Percentiles rank a stretch among this genome's conserved stretches.
These are phyloP conservation scores for Pulveroboletus sp. DNA, from an alignment of 768 basidiomycete species.

Conservation along the genomic window DNA sequence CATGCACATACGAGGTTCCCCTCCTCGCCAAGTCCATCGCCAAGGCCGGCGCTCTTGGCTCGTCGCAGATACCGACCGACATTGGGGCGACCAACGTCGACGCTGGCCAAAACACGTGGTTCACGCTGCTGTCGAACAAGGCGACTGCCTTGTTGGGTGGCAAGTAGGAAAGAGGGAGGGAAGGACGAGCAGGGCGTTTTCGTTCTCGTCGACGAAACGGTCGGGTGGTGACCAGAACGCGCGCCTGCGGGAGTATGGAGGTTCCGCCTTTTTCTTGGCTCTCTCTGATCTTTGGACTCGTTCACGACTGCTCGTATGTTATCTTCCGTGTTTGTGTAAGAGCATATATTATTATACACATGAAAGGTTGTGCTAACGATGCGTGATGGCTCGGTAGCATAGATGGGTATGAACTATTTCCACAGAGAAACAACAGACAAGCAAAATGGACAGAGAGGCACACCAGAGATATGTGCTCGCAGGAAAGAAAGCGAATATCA, in stretches of 20 bases:
- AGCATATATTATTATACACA: not conserved
- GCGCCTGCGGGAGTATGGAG: too few relatives aligned
- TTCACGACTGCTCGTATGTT: too few relatives aligned
- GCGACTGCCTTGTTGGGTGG: constrained; percentile 42
- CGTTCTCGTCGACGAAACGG: too few relatives aligned
- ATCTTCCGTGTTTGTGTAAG: too few relatives aligned
- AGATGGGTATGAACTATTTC: not conserved
- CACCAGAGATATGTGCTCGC: not conserved
- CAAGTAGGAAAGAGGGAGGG: not conserved
- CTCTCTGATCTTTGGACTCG: too few relatives aligned
- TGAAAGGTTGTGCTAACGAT: not conserved
- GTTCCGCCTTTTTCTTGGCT: not conserved
- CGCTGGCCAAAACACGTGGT: constrained; percentile 35
- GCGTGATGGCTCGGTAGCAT: not conserved
- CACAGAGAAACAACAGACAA: not conserved
- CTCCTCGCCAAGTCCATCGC: constrained; percentile 51
- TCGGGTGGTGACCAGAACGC: too few relatives aligned
- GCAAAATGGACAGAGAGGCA: not conserved
- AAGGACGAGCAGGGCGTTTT: too few relatives aligned
- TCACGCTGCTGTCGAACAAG: constrained; percentile 53
- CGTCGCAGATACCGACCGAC: constrained; percentile 40
- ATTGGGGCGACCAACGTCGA: constrained; percentile 37
- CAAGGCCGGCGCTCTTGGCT: constrained; percentile 52
- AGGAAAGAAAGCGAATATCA: too few relatives aligned
- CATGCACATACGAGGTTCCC: constrained; percentile 36